These are phyloP conservation scores for Bipolaris zeicola DNA, from an alignment of 2,329 filamentous ascomycete genomes.

Conservation along the genomic window DNA sequence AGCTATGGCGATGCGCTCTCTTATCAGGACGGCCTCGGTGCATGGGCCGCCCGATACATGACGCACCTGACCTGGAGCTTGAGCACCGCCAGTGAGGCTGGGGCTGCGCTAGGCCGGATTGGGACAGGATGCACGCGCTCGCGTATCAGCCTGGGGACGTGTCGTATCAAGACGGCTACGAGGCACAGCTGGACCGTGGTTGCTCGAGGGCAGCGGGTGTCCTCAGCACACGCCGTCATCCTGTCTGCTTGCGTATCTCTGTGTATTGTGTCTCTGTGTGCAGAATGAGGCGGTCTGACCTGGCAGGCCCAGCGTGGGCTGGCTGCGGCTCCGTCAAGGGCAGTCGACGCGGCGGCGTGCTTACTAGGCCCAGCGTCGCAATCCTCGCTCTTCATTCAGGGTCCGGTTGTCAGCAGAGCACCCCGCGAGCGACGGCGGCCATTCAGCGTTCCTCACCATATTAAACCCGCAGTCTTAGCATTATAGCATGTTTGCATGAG, in stretches of 20 bases:
- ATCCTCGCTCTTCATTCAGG: conserved; percentile 19
- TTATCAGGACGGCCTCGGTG: conserved; percentile 35
- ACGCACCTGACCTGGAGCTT: conserved; percentile 31
- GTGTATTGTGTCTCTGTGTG: no score
- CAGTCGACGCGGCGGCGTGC: conserved; percentile 16
- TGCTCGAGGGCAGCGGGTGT: neutral
- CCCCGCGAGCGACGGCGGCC: conserved; percentile 25
- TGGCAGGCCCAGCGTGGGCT: neutral
- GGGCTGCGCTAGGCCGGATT: conserved; percentile 16
- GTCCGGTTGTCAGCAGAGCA: conserved; percentile 22
- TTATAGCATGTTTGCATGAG: neutral
- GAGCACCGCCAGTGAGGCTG: conserved; percentile 27
- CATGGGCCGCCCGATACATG: conserved; percentile 26
- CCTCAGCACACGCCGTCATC: neutral
- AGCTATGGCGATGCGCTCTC: conserved; percentile 41
- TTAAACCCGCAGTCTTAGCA: neutral
- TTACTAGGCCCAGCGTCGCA: conserved; percentile 13
- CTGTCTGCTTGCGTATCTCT: no score
- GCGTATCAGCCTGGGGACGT: conserved; percentile 12
- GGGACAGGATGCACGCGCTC: conserved; percentile 15
- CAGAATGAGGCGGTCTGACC: neutral
- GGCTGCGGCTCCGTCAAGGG: neutral
- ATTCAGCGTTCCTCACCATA: conserved; percentile 8
- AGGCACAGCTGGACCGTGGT: neutral
- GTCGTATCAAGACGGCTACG: conserved; percentile 7